Conservation (phyloP, 106 monocot genomes). For the Xerophyta viscosa region DNA sequence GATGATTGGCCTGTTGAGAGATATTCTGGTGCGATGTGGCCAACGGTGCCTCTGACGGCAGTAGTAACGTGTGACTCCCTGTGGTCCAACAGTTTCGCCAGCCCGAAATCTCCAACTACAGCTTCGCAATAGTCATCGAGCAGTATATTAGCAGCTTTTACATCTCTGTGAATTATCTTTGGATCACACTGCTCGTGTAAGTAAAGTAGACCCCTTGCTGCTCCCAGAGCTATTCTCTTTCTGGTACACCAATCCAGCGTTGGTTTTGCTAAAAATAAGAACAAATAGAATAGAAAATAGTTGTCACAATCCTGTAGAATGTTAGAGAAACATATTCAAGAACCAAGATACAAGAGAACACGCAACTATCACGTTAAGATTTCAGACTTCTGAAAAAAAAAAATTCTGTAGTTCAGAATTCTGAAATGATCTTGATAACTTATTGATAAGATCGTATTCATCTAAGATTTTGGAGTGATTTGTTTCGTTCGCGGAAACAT, state of each 20-base stretch:
- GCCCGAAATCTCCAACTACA: constrained; percentile 40
- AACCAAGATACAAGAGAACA: no score
- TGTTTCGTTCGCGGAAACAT: no score
- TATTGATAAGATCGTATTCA: no score
- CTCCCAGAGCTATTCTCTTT: constrained; percentile 42
- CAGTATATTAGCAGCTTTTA: constrained; percentile 48
- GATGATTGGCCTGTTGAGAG: constrained; percentile 69
- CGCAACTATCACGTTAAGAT: no score
- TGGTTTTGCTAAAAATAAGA: constrained; percentile 20
- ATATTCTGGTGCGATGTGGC: constrained; percentile 44
- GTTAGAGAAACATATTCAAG: no score
- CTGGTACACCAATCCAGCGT: constrained; percentile 40
- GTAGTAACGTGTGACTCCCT: constrained; percentile 37
- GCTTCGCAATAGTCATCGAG: constrained; percentile 41
- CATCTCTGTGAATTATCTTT: constrained; percentile 45
- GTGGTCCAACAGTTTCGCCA: constrained; percentile 40
- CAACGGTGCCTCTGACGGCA: constrained; percentile 38
- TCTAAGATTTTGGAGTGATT: no score
- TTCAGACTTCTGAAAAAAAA: no score
- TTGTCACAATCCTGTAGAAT: not conserved
- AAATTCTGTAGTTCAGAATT: no score
- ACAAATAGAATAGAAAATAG: no score
- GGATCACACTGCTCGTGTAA: constrained; percentile 48
- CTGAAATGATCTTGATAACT: no score
- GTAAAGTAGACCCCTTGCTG: constrained; percentile 36